These are phyloP conservation scores for Saturnispora halmiae DNA, from an alignment of 805 yeast genomes.

Conservation along the genomic window DNA sequence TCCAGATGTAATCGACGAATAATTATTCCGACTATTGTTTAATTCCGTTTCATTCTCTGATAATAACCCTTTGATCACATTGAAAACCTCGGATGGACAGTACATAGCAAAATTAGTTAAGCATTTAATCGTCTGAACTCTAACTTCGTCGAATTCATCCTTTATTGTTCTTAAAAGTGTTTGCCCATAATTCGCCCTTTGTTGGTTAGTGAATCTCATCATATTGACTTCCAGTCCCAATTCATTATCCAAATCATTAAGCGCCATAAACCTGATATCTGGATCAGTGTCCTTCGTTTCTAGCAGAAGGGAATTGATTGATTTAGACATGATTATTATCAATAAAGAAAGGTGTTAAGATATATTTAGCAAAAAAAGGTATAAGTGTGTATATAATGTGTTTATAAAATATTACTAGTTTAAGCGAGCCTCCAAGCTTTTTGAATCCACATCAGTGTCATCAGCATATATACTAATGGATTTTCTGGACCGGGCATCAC, in stretches of 20 bases:
- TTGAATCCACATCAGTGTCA: no score
- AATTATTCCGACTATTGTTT: no score
- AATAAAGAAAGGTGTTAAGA: background rate
- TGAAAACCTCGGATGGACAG: constrained; percentile 26
- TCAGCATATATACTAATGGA: background rate
- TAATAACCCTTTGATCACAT: constrained; percentile 27
- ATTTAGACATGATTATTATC: constrained; percentile 18
- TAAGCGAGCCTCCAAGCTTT: background rate
- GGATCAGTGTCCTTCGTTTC: constrained; percentile 62
- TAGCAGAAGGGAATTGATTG: constrained; percentile 27
- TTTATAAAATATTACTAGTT: background rate
- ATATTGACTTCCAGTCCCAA: constrained; percentile 29
- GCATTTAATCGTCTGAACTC: constrained; percentile 61
- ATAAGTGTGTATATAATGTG: background rate
- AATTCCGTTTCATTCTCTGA: constrained; percentile 21
- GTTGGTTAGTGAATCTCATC: constrained; percentile 27
- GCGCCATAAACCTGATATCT: constrained; percentile 78
- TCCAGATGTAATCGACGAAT: no score
- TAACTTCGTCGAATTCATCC: constrained; percentile 64
- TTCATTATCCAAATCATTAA: constrained; percentile 56
- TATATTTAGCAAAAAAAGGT: background rate
- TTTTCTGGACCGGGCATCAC: constrained; percentile 2
- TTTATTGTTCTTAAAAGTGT: constrained; percentile 30
- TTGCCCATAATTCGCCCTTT: constrained; percentile 25
- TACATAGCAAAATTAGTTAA: constrained; percentile 26